Evolutionary conservation across 225 moss, liverwort and hornwort species (phyloP), one percentile per base, ranked within the genome.

Genomic region (Physcomitrellopsis africana): DNA sequence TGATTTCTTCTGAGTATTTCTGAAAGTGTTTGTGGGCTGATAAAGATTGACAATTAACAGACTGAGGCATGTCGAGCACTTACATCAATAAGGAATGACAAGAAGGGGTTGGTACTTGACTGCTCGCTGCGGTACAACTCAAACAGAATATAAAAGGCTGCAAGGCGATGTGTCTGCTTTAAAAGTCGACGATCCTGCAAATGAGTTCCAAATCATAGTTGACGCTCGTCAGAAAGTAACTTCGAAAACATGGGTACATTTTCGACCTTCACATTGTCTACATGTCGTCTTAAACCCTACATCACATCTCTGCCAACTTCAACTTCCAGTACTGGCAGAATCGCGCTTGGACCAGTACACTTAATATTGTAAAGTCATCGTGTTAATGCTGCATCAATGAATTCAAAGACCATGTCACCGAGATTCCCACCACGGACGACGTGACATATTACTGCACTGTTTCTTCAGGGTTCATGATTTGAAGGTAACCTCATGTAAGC

Each of bases 101-200:
- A 92, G 68, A 95, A 99, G 58, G 97, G 94, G 64, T 99, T 93
- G 55, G 87, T 87, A 57, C 80, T 87, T 59, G 92, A 84, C 81
- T 93, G 93, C 76, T 93, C 93, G 75, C 82, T 72, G 57, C 84
- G 90, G 77, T 90, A 95, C 75, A 93, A 67, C 79, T 92, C 94
- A 72, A 87, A 81, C 75, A 94, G 61, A 77, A 99, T 93, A 70
- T 84, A 92, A 65, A 89, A 99, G 14, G 90, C 93, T 55, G 81
- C 87, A 51, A 99, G 79, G 22, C 97, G 97, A 78, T 94, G 89
- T 69, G 72, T 76, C 86, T 86, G 94, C 74, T 87, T 84, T 68
- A 99, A 76, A 62, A 93, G 79, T 69, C 84, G 86, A 53, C 73
- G 85, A 69, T 99, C 97, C 97, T 99, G 77, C 63, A 77, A 44